Evolutionary conservation across 1,284 basidiomycete genomes (phyloP).

Genomic region (Chiua sp.): DNA sequence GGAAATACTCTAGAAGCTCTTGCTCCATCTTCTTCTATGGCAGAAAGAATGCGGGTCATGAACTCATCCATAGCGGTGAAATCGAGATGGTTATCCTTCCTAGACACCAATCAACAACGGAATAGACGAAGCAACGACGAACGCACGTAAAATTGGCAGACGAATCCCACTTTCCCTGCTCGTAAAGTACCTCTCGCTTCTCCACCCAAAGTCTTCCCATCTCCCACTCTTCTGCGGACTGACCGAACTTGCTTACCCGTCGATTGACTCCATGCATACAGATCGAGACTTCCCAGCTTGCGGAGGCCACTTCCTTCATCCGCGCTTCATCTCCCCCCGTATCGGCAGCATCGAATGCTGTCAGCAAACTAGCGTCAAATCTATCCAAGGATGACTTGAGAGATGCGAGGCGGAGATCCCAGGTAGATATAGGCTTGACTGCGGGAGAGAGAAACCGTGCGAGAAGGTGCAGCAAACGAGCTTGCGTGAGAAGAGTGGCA

Average conservation of each 20-base stretch:
- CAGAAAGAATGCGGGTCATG: constrained; percentile 71
- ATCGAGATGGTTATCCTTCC: constrained; percentile 34
- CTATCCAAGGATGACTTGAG: constrained; percentile 84
- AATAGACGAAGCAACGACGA: not conserved
- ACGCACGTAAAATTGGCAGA: constrained; percentile 27
- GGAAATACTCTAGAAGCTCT: constrained; percentile 90
- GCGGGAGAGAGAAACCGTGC: constrained; percentile 71
- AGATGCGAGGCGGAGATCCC: constrained; percentile 64
- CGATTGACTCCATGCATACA: constrained; percentile 40
- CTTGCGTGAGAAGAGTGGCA: constrained; percentile 53
- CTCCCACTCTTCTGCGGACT: constrained; percentile 74
- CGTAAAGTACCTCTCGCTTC: constrained; percentile 94
- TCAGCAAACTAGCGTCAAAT: constrained; percentile 84
- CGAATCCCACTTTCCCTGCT: constrained; percentile 79
- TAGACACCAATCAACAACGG: constrained; percentile 11
- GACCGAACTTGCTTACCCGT: constrained; percentile 31
- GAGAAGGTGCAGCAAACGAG: constrained; percentile 71
- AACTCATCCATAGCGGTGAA: constrained; percentile 96
- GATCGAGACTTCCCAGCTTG: constrained; percentile 83
- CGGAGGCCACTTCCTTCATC: constrained; percentile 82
- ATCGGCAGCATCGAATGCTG: constrained; percentile 87
- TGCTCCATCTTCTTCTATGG: constrained; percentile 77
- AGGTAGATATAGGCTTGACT: constrained; percentile 71
- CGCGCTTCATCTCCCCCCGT: constrained; percentile 60
- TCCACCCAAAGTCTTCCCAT: constrained; percentile 93